These are phyloP conservation scores for Cladophialophora immunda DNA, from an alignment of 2,329 filamentous ascomycete species.

Conservation along the genomic window DNA sequence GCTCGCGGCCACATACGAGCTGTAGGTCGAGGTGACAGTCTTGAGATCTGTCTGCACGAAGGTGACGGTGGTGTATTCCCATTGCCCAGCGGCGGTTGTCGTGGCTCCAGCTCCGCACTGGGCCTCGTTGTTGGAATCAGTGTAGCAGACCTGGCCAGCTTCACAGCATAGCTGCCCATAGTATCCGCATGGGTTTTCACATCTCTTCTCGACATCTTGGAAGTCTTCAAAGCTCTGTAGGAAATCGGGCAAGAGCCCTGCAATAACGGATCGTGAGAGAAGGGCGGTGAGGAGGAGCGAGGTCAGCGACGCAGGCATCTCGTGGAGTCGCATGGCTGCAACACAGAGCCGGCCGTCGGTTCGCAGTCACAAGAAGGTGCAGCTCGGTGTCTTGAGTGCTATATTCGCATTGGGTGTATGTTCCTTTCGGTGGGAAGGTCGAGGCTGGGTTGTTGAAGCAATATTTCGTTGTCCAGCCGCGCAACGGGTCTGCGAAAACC, in stretches of 20 bases:
- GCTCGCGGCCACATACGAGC: slow-evolving; percentile 47
- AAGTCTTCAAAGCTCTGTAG: slow-evolving; percentile 36
- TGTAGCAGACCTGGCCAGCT: slow-evolving; percentile 57
- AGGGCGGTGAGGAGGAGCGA: slow-evolving; percentile 32
- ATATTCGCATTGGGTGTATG: slow-evolving; percentile 25
- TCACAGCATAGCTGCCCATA: slow-evolving; percentile 61
- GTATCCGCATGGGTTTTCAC: slow-evolving; percentile 62
- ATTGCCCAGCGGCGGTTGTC: slow-evolving; percentile 47
- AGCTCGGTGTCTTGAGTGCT: slow-evolving; percentile 6
- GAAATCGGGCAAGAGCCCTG: slow-evolving; percentile 40
- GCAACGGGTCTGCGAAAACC: not conserved
- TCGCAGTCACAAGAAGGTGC: slow-evolving; percentile 18
- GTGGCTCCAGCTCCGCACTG: slow-evolving; percentile 51
- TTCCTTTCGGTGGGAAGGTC: not conserved
- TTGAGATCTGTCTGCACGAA: slow-evolving; percentile 63
- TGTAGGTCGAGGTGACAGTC: slow-evolving; percentile 64
- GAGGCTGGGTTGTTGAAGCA: slow-evolving; percentile 8
- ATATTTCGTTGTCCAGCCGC: not conserved
- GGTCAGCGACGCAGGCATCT: slow-evolving; percentile 27
- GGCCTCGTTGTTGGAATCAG: slow-evolving; percentile 59
- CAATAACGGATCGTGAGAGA: slow-evolving; percentile 30
- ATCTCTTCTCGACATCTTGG: slow-evolving; percentile 44
- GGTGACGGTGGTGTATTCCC: slow-evolving; percentile 66
- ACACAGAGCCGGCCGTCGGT: slow-evolving; percentile 18
- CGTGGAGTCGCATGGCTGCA: slow-evolving; percentile 32